Conservation (phyloP, 2,329 filamentous ascomycete genomes). For the Colletotrichum falcatum region DNA sequence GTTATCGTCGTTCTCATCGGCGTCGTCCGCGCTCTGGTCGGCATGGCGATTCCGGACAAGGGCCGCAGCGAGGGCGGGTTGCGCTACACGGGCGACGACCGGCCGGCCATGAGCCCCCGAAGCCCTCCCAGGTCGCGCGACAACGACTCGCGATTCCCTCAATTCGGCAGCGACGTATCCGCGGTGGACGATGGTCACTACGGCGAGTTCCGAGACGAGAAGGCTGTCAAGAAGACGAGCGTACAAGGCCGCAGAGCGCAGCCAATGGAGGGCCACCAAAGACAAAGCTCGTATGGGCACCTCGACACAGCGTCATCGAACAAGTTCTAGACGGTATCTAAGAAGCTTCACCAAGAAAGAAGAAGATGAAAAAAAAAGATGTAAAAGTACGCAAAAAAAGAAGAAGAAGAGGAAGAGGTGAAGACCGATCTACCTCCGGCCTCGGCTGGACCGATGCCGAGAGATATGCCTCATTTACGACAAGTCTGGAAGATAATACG, state of each 20-base stretch:
- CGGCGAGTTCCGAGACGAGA: conserved; percentile 46
- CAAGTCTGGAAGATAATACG: conserved; percentile 31
- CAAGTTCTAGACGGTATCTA: conserved; percentile 32
- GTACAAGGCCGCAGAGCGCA: conserved; percentile 42
- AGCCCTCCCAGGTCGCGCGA: conserved; percentile 41
- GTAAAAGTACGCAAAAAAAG: neutral
- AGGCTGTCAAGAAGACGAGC: conserved; percentile 38
- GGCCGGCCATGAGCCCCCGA: conserved; percentile 46
- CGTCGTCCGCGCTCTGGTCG: conserved; percentile 72
- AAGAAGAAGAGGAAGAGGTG: conserved; percentile 8
- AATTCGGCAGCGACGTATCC: conserved; percentile 37
- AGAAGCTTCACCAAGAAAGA: conserved; percentile 1
- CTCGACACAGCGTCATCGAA: conserved; percentile 45
- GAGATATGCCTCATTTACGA: conserved; percentile 41
- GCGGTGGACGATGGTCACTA: conserved; percentile 42
- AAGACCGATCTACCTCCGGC: conserved; percentile 36
- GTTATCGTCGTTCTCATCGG: conserved; percentile 82
- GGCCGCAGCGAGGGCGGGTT: conserved; percentile 70
- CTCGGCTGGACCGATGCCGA: conserved; percentile 42
- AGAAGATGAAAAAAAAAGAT: neutral
- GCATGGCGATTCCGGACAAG: conserved; percentile 71
- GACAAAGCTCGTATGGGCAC: conserved; percentile 52
- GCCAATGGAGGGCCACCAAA: conserved; percentile 48
- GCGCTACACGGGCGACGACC: conserved; percentile 50
- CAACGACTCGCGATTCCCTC: conserved; percentile 36